Conservation (phyloP, 371 early-diverging fungal species). For the Umbelopsis sp. region DNA sequence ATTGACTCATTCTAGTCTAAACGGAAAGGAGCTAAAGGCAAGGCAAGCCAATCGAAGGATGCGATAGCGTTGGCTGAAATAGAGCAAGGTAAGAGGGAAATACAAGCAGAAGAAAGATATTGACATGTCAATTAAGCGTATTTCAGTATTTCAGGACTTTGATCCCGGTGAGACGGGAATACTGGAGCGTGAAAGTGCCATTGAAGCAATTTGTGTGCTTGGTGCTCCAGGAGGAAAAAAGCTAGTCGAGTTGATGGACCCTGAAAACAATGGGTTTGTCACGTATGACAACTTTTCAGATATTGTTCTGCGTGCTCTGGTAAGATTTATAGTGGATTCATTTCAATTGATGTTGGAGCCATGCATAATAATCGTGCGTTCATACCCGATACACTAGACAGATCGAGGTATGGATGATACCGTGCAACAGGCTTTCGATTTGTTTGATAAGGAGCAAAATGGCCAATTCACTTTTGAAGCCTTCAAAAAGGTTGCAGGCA, state of each 20-base stretch:
- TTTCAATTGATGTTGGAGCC: not conserved
- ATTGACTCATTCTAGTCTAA: not conserved
- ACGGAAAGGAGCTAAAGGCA: conserved; percentile 17
- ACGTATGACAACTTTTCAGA: conserved; percentile 37
- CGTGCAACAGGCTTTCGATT: conserved; percentile 26
- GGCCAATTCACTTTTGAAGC: conserved; percentile 2
- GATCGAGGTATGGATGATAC: conserved; percentile 21
- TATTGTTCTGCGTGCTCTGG: conserved; percentile 22
- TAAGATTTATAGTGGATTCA: conserved; percentile 30
- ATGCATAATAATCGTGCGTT: not conserved
- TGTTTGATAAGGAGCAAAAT: conserved; percentile 27
- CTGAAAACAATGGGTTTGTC: conserved; percentile 32
- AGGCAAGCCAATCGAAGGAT: conserved; percentile 10
- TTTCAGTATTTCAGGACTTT: conserved; percentile 32
- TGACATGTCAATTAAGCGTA: too few relatives aligned
- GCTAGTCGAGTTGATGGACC: conserved; percentile 28
- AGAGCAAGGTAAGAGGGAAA: conserved; percentile 8
- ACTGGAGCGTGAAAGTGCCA: conserved; percentile 28
- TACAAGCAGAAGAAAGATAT: not conserved
- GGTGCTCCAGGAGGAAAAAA: conserved; percentile 28
- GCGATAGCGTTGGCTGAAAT: not conserved
- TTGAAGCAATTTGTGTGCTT: conserved; percentile 30
- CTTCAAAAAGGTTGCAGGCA: not conserved
- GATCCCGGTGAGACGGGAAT: conserved; percentile 34
- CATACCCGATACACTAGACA: not conserved